These are phyloP conservation scores for Mitragyna speciosa DNA, from an alignment of 257 asterid genomes.

Conservation along the genomic window DNA sequence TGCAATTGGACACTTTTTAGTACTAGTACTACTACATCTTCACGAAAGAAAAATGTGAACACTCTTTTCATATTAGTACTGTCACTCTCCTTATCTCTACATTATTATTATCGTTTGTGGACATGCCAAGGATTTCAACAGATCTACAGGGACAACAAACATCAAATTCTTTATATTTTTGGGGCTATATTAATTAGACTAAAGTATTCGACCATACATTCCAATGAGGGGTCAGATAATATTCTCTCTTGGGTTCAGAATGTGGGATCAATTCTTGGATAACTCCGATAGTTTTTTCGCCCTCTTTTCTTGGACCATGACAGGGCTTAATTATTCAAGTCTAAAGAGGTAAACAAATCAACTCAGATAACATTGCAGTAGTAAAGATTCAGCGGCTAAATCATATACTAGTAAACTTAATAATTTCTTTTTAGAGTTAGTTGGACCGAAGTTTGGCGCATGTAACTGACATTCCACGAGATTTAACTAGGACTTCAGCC, in stretches of 20 bases:
- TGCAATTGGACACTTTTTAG: conserved; percentile 6
- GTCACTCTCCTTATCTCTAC: conserved; percentile 18
- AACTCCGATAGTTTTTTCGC: not conserved
- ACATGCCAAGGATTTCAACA: not conserved
- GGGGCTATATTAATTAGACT: not conserved
- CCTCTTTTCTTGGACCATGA: not conserved
- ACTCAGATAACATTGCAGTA: not conserved
- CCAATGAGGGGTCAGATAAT: not conserved
- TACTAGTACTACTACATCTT: not conserved
- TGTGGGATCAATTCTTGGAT: not conserved
- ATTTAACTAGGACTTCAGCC: not conserved
- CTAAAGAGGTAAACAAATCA: not conserved
- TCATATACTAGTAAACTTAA: too few relatives aligned
- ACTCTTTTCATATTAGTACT: not conserved
- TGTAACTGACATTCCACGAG: not conserved
- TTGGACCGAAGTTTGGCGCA: not conserved
- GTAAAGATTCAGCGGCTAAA: not conserved
- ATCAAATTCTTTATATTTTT: not conserved
- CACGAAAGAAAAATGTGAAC: not conserved
- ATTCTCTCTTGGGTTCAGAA: not conserved
- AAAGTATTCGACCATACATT: conserved; percentile 7
- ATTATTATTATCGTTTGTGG: conserved; percentile 7
- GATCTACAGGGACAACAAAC: not conserved
- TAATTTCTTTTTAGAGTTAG: not conserved
- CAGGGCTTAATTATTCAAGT: not conserved